Base-by-base conservation (phyloP, 106 monocot genomes). In the Allium sativum region DNA sequence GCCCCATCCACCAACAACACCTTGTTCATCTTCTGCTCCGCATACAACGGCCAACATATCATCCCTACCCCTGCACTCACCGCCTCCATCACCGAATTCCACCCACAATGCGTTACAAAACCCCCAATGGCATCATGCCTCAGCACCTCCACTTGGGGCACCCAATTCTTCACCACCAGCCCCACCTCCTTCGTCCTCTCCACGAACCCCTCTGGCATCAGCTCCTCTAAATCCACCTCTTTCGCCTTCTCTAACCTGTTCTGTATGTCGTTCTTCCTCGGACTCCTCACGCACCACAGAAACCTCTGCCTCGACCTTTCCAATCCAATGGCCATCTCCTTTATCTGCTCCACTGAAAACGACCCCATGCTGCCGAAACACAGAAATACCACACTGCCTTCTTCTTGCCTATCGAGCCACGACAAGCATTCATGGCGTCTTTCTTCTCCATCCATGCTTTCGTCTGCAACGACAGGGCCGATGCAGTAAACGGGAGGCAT, bases 101-200 rank as follows among this genome's bases (percentile, higher is more conserved):
- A 87, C n/a, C 87, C 87, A 61, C 79, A 79, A 45, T 87, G 86
- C 12, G 73, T 82, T 41, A 87, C 48, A 54, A 82, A 87, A 7
- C 60, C 72, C 7, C 67, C 67, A 11, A 31, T 41, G 45, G 67
- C 6, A 15, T 18, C 44, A 44, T 67, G 67, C 19, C 12, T 12
- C 19, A 67, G 18, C 12, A 67, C 56, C 45, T 18, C 44, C 11
- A 0, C 7, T n/a, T 67, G 67, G 3, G 67, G 67, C 7, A 22
- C 67, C 67, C 67, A 67, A 4, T 19, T 56, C 55, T 16, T 43
- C 67, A 67, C 56, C 16, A 44, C 55, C 67, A 67, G 44, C 42
- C 67, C 67, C 40, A 43, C 56, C 45, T n/a, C 56, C 19, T 56
- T 42, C 19, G 67, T 65, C 1, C 52, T 48, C 52, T 65, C 44